phyloP scores from a whole-genome alignment of 495 filamentous ascomycete species.

The Aspergillus funiculosus region DNA sequence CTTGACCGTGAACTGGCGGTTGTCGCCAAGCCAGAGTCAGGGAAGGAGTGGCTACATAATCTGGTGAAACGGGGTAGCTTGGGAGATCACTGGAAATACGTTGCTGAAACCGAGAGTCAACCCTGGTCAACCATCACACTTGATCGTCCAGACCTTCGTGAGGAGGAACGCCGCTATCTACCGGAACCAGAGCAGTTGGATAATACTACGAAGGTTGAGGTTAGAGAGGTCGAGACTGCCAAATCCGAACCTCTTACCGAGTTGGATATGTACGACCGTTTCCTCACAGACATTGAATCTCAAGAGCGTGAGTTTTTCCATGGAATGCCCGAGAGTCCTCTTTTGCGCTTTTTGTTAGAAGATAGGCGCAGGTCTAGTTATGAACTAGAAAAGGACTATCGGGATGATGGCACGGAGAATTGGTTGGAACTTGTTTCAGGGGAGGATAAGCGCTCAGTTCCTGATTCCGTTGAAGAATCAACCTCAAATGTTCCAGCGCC shows the following conservation, averaged over 20 bases:
- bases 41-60: constrained; percentile 34
- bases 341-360: constrained; percentile 32
- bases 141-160: constrained; percentile 13
- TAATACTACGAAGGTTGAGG: not conserved
- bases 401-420: constrained; percentile 22
- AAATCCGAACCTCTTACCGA: constrained; percentile 29
- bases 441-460: constrained; percentile 27
- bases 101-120: constrained; percentile 17
- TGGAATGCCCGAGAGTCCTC: constrained; percentile 26
- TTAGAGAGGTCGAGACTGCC: constrained; percentile 8
- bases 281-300: constrained; percentile 37
- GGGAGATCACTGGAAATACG: constrained; percentile 34
- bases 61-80: constrained; percentile 38
- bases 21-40: constrained; percentile 23
- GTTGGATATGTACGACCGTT: constrained; percentile 41
- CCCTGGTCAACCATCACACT: constrained; percentile 28
- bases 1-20: constrained; percentile 27
- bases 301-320: constrained; percentile 30
- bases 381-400: constrained; percentile 14
- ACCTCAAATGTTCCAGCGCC: not conserved
- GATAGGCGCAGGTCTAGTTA: constrained; percentile 24
- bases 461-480: constrained; percentile 17
- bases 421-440: constrained; percentile 33
- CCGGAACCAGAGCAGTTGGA: constrained; percentile 2
- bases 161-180: constrained; percentile 3